These are phyloP conservation scores for Cymbopogon flexuosus DNA, from an alignment of 202 grass and related monocot species.

Conservation along the genomic window DNA sequence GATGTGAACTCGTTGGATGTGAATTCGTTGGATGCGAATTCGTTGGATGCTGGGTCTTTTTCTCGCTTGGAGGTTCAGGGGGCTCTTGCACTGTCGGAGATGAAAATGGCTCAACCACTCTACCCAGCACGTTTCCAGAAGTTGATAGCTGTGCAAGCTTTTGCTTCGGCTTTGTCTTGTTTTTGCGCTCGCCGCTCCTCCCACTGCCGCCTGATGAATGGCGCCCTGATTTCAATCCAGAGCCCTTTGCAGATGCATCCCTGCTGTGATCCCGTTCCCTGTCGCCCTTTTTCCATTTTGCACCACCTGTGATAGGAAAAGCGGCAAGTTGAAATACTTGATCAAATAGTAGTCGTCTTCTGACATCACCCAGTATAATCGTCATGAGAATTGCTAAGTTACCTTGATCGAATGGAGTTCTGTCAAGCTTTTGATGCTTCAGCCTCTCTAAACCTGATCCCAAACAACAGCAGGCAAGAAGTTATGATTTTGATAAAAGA, in stretches of 20 bases:
- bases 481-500: conserved; percentile 3
- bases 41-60: conserved; percentile 26
- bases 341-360: not conserved
- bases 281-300: conserved; percentile 70
- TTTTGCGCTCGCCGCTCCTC: conserved; percentile 64
- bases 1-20: not conserved
- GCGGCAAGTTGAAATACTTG: conserved; percentile 3
- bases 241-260: conserved; percentile 56
- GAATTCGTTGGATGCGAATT: conserved; percentile 3
- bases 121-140: conserved; percentile 53
- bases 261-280: conserved; percentile 54
- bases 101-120: conserved; percentile 39
- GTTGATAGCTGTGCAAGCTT: conserved; percentile 70
- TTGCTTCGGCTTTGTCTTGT: conserved; percentile 77
- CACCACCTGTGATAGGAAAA: conserved; percentile 32
- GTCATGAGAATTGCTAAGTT: conserved; percentile 17
- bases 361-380: conserved; percentile 24
- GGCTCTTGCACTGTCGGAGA: conserved; percentile 24
- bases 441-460: conserved; percentile 39
- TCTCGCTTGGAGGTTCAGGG: conserved; percentile 33
- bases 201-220: conserved; percentile 56
- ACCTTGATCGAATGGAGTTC: conserved; percentile 50
- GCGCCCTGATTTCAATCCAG: conserved; percentile 49
- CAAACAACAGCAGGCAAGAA: conserved; percentile 8
- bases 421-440: conserved; percentile 55